Evolutionary conservation across 1,139 yeast species (phyloP).

Genomic region (Groenewaldozyma sp.): DNA sequence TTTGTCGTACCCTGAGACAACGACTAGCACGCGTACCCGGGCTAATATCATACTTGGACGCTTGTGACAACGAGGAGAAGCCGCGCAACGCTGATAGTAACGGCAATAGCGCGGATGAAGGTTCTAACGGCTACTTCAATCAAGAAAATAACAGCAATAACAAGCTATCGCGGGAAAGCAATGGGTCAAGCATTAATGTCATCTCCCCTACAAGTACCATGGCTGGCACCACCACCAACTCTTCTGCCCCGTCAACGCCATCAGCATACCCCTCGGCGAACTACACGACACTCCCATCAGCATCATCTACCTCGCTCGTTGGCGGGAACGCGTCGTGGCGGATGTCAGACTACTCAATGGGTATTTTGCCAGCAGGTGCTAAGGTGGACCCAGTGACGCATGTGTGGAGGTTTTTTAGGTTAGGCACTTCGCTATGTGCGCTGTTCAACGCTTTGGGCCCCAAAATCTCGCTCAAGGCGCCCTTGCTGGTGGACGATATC

Average conservation of each 20-base stretch:
- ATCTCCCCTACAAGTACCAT: slow-evolving; percentile 11
- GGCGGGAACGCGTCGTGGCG: not conserved
- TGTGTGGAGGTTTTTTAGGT: slow-evolving; percentile 78
- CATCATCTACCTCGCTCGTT: not conserved
- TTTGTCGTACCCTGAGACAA: slow-evolving; percentile 51
- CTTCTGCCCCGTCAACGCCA: not conserved
- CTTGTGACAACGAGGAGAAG: no score
- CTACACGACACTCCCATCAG: not conserved
- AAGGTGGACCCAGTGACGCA: slow-evolving; percentile 83
- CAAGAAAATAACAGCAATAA: slow-evolving; percentile 3
- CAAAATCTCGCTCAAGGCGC: slow-evolving; percentile 31
- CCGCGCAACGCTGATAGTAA: no score
- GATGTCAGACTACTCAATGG: slow-evolving; percentile 10
- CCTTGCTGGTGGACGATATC: slow-evolving; percentile 42
- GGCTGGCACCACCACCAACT: slow-evolving; percentile 7
- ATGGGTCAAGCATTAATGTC: slow-evolving; percentile 6
- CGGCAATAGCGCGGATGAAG: not conserved
- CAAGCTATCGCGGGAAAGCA: slow-evolving; percentile 5
- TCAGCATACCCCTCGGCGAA: not conserved
- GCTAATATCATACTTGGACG: slow-evolving; percentile 60
- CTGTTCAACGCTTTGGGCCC: slow-evolving; percentile 55
- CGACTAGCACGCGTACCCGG: slow-evolving; percentile 59
- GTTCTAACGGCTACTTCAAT: no score
- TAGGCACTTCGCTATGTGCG: slow-evolving; percentile 86
- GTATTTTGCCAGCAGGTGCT: slow-evolving; percentile 23